A percentile compares a stretch with the other conserved stretches of the same genome.
Conservation (phyloP, 2,329 filamentous ascomycete genomes). For the Colletotrichum liaoningense region DNA sequence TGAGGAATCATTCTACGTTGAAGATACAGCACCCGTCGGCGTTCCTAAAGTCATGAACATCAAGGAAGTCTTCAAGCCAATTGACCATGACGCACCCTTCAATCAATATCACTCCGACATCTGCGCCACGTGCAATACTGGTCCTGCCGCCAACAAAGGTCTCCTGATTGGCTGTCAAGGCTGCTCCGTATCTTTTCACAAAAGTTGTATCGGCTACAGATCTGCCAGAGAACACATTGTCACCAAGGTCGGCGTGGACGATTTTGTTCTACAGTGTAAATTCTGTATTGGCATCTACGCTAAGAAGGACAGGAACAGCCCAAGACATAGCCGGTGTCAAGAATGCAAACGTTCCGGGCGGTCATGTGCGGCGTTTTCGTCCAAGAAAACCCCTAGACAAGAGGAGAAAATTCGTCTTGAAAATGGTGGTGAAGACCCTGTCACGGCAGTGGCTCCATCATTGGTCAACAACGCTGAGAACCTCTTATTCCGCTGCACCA, state of each 20-base stretch:
- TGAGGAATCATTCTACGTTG: slow-evolving; percentile 65
- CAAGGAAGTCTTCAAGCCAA: slow-evolving; percentile 77
- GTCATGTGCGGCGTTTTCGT: slow-evolving; percentile 81
- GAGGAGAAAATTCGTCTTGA: slow-evolving; percentile 86
- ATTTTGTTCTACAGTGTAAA: slow-evolving; percentile 91
- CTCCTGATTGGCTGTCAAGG: slow-evolving; percentile 89
- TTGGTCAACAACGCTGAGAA: slow-evolving; percentile 81
- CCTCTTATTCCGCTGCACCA: slow-evolving; percentile 84
- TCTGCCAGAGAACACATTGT: slow-evolving; percentile 84
- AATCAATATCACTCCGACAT: slow-evolving; percentile 73
- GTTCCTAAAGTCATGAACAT: slow-evolving; percentile 71
- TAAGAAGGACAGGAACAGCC: slow-evolving; percentile 77
- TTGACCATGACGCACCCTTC: slow-evolving; percentile 75
- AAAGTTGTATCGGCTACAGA: slow-evolving; percentile 81
- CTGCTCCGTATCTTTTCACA: slow-evolving; percentile 87
- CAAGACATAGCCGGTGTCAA: slow-evolving; percentile 78
- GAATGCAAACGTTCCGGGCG: slow-evolving; percentile 73
- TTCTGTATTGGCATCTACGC: slow-evolving; percentile 79
- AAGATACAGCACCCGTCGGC: slow-evolving; percentile 56
- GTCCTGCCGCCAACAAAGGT: slow-evolving; percentile 69
- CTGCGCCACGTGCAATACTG: slow-evolving; percentile 79
- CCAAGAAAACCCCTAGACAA: slow-evolving; percentile 78
- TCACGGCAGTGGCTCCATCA: slow-evolving; percentile 69
- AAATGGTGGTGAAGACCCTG: slow-evolving; percentile 83
- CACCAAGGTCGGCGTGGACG: slow-evolving; percentile 81